Evolutionary conservation across 1,284 basidiomycete genomes (phyloP).

Genomic region (Cystobasidium sp.): DNA sequence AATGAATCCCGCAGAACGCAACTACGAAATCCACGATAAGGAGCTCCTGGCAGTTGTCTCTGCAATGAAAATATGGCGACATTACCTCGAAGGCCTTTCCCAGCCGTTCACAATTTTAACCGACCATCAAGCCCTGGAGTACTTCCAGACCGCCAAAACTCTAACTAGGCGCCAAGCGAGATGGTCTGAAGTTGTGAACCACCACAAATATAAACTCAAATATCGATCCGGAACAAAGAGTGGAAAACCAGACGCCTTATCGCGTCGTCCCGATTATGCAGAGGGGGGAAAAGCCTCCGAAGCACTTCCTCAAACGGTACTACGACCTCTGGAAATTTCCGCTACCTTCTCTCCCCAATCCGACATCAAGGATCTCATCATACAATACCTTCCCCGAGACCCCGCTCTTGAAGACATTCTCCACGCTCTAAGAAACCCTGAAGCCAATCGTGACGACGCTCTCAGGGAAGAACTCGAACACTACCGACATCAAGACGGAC

Average conservation of each 20-base stretch:
- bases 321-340: conserved; percentile 18
- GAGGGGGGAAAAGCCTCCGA: conserved; percentile 44
- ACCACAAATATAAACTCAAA: conserved; percentile 43
- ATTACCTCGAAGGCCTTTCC: conserved; percentile 56
- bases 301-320: conserved; percentile 2
- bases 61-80: conserved; percentile 57
- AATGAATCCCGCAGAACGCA: conserved; percentile 56
- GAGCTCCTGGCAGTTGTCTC: conserved; percentile 54
- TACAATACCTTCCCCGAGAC: neutral
- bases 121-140: conserved; percentile 45
- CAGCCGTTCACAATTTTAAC: conserved; percentile 41
- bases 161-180: conserved; percentile 46
- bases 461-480: too few species aligned
- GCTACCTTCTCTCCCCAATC: neutral
- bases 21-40: conserved; percentile 62
- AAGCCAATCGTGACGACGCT: conserved; percentile 3
- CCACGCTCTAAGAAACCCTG: neutral
- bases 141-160: conserved; percentile 41
- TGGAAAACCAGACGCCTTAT: conserved; percentile 44
- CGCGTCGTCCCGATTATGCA: conserved; percentile 46
- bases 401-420: neutral
- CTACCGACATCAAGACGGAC: neutral
- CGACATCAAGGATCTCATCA: neutral
- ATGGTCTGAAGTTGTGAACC: conserved; percentile 46
- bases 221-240: conserved; percentile 41